phyloP scores from a whole-genome alignment of 768 basidiomycete species.

The Leucogyrophana mollusca region DNA sequence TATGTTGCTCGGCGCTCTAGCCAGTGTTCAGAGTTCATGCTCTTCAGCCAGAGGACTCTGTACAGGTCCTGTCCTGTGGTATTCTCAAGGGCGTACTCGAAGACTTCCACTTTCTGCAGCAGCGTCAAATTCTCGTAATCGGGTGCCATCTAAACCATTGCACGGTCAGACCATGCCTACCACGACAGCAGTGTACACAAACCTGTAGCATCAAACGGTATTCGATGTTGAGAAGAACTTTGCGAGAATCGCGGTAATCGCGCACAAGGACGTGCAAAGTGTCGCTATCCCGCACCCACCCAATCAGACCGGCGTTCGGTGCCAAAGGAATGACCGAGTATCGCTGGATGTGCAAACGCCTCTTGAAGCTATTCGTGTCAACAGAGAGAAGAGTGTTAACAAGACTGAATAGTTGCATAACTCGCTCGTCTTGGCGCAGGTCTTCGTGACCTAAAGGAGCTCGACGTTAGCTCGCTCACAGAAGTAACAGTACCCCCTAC shows the following conservation, averaged over 20 bases:
- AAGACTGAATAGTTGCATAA: constrained; percentile 98
- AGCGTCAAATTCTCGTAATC: constrained; percentile 94
- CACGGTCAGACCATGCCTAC: constrained; percentile 2
- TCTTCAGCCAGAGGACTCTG: constrained; percentile 95
- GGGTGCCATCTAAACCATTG: constrained; percentile 91
- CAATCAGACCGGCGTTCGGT: constrained; percentile 90
- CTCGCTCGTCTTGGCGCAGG: constrained; percentile 96
- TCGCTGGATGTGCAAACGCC: constrained; percentile 91
- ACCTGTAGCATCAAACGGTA: constrained; percentile 99
- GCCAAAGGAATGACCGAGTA: constrained; percentile 94
- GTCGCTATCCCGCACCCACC: constrained; percentile 95
- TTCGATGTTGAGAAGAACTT: constrained; percentile 96
- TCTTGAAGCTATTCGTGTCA: constrained; percentile 93
- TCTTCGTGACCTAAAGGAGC: constrained; percentile 84
- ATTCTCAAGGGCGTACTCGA: constrained; percentile 97
- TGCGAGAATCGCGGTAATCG: constrained; percentile 93
- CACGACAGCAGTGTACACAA: constrained; percentile 66
- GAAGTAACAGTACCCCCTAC: constrained; percentile 34
- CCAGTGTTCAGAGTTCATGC: constrained; percentile 95
- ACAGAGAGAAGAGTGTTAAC: constrained; percentile 92
- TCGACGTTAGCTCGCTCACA: constrained; percentile 2
- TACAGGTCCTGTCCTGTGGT: constrained; percentile 98
- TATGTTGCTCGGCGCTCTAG: constrained; percentile 94
- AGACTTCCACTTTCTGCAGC: constrained; percentile 98
- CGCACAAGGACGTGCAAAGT: constrained; percentile 95